These are phyloP conservation scores for Fusarium sp. DNA, from an alignment of 2,329 filamentous ascomycete species.

Conservation along the genomic window DNA sequence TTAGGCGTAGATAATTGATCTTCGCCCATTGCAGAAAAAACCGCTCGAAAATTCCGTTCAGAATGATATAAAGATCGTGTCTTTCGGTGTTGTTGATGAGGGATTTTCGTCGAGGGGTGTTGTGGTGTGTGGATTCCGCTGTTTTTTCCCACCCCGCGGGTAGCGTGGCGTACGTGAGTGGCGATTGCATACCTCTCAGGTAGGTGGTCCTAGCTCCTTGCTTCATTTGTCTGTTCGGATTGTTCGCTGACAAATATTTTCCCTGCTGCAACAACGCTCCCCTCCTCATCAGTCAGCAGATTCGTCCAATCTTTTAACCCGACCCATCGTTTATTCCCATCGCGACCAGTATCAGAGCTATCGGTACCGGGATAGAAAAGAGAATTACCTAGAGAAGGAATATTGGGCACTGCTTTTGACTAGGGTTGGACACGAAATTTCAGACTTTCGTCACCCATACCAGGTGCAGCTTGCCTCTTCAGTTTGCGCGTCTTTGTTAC, in stretches of 20 bases:
- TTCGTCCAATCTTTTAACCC: conserved; percentile 22
- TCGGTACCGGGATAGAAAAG: not conserved
- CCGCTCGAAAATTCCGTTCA: no score
- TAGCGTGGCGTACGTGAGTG: no score
- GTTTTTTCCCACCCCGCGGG: no score
- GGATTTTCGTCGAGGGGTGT: no score
- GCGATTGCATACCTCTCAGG: no score
- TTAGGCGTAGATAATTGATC: no score
- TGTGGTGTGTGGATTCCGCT: no score
- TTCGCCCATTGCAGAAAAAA: no score
- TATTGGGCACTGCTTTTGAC: conserved; percentile 1
- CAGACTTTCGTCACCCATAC: conserved; percentile 2
- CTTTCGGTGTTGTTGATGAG: no score
- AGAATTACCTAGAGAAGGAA: not conserved
- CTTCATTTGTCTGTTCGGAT: conserved; percentile 1
- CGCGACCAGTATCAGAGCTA: conserved; percentile 19
- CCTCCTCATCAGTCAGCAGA: conserved; percentile 42
- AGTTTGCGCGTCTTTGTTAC: conserved; percentile 30
- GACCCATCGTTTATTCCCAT: conserved; percentile 32
- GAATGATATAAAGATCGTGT: no score
- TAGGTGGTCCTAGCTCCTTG: conserved; percentile 36
- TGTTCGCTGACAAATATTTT: conserved; percentile 49
- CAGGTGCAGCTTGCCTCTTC: not conserved
- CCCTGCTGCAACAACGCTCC: conserved; percentile 39
- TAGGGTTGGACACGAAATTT: not conserved